Base-by-base conservation (phyloP, 2,329 filamentous ascomycete genomes). In the Cadophora malorum region DNA sequence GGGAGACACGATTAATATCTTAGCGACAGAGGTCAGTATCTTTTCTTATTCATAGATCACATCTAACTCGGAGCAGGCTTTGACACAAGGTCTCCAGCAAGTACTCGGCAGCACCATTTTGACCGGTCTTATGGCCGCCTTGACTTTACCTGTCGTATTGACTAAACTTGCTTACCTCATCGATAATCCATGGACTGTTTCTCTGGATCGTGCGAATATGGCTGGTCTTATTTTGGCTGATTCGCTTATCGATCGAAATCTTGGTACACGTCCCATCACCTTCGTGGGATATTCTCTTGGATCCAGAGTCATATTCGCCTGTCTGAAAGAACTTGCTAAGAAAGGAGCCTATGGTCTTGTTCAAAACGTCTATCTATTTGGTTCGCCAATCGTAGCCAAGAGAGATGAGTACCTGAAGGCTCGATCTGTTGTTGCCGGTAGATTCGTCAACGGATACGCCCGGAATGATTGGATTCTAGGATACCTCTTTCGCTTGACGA, bases 111-210 rank as follows among this genome's bases (percentile, higher is more conserved):
- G 89, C 76, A 98, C 96, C 0, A 90, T 99, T 63, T 83, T 99
- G 19, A 88, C 94, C 63, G 88, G 91, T 72, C 83, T 99, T 38
- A 98, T 99, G 95, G 91, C 94, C 50, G 94, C 94, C 41, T 83
- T 99, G 63, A 93, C 96, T 78, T 82, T 97, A n/a, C 96, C 96
- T 2, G 88, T 99, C 52, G 90, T 97, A 33, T 83, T 99, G 55
- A 94, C 95, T 0, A 99, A 99, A 78, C 86, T 99, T 10, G 89
- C 95, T 0, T 99, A 99, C 77, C 85, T 99, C 23, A 97, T 99
- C 72, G 96, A 99, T 79, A 99, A 99, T 76, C 96, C 96, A 0
- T 99, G 96, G 96, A 93, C 91, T 31, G 94, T 97, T n/a, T 98
- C 96, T 1, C 86, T 97, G 61, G 93, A 96, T 75, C 89, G 96